Evolutionary conservation across 495 filamentous ascomycete species (phyloP).

Genomic region (Aspergillus taichungensis): DNA sequence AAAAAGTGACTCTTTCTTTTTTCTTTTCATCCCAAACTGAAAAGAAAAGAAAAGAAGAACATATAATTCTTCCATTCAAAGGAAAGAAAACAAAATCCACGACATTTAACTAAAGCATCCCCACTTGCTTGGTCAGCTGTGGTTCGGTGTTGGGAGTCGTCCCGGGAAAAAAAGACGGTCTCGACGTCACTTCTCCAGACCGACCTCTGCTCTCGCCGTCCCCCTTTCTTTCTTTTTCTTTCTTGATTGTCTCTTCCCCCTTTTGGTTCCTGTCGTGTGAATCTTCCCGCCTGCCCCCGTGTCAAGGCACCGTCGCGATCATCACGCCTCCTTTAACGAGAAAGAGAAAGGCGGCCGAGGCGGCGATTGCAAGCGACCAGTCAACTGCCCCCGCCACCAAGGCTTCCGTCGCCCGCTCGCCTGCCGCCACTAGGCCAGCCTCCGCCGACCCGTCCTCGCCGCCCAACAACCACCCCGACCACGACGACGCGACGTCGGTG

Average conservation of each 20-base stretch:
- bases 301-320: conserved; percentile 11
- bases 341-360: conserved; percentile 90
- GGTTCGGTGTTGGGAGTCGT: conserved; percentile 14
- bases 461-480: conserved; percentile 7
- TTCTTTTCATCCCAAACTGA: too few species aligned
- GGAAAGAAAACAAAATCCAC: too few species aligned
- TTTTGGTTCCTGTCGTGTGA: too few species aligned
- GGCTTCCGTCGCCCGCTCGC: conserved; percentile 18
- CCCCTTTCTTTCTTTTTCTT: too few species aligned
- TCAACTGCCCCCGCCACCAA: conserved; percentile 30
- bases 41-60: too few species aligned
- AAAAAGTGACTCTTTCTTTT: too few species aligned
- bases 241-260: too few species aligned
- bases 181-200: conserved; percentile 13
- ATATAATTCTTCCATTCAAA: too few species aligned
- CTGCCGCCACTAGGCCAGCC: conserved; percentile 21
- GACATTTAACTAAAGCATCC: too few species aligned
- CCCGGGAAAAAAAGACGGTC: conserved; percentile 15
- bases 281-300: too few species aligned
- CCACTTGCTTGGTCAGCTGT: conserved; percentile 9
- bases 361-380: conserved; percentile 48
- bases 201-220: conserved; percentile 1
- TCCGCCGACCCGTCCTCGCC: conserved; percentile 6
- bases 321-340: conserved; percentile 63
- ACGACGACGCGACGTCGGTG: conserved; percentile 2